Evolutionary conservation across 1,284 basidiomycete species (phyloP).

Genomic region (Mycena citricolor): DNA sequence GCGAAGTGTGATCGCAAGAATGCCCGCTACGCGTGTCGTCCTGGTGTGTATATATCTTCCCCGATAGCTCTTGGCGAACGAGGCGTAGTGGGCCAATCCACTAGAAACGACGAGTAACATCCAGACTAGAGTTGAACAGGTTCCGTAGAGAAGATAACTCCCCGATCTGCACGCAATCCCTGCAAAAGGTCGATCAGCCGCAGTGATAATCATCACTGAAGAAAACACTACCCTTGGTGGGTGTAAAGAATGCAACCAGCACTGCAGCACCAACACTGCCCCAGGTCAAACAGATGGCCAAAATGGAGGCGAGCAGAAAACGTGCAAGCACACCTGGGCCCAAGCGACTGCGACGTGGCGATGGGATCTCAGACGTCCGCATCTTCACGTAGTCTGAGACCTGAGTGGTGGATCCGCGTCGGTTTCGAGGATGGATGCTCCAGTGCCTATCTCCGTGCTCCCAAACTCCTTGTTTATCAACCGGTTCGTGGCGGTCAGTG

Average conservation of each 20-base stretch:
- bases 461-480: slow-evolving; percentile 21
- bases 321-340: slow-evolving; percentile 24
- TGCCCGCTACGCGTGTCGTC: slow-evolving; percentile 13
- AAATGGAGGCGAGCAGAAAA: slow-evolving; percentile 25
- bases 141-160: slow-evolving; percentile 27
- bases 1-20: slow-evolving; percentile 23
- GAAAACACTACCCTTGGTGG: slow-evolving; percentile 14
- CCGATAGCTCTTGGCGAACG: slow-evolving; percentile 16
- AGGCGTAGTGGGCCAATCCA: slow-evolving; percentile 20
- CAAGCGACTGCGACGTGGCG: slow-evolving; percentile 16
- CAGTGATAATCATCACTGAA: not conserved
- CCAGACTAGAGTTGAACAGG: slow-evolving; percentile 25
- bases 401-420: slow-evolving; percentile 13
- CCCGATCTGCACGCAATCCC: slow-evolving; percentile 29
- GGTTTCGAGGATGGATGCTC: slow-evolving; percentile 8
- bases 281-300: slow-evolving; percentile 28
- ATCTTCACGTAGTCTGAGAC: slow-evolving; percentile 13
- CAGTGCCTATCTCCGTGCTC: slow-evolving; percentile 9
- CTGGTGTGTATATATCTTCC: slow-evolving; percentile 16
- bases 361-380: not conserved
- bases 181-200: slow-evolving; percentile 7
- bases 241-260: slow-evolving; percentile 24
- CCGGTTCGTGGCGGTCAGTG: slow-evolving; percentile 16
- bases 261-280: slow-evolving; percentile 27
- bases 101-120: slow-evolving; percentile 17